Base-by-base conservation (phyloP, 2,329 filamentous ascomycete species). In the Cercospora zeae-maydis region DNA sequence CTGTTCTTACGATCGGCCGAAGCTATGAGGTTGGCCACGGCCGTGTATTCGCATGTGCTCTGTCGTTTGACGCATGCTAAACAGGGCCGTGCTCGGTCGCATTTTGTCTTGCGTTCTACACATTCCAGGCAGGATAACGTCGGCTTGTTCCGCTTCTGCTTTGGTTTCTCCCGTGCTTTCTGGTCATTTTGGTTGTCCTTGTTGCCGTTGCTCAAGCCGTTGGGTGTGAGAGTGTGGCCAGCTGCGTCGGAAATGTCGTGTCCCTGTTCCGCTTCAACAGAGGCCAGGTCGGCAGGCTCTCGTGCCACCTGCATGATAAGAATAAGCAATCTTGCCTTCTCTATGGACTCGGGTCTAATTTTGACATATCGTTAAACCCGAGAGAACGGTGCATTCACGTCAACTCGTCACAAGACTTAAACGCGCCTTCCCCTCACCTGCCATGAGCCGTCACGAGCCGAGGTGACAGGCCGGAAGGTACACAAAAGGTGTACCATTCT, bases 71-170 rank as follows among this genome's bases (percentile, higher is more conserved):
- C 87, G 74, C 88, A 89, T 82, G 75, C 75, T 52, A 80, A 69
- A 70, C 73, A 76, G 39, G 90, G 90, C 69, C 90, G 80, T 39
- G 84, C 88, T 72, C 90, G 83, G 75, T 93, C 90, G 74, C 90
- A 93, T 87, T 93, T 93, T 24, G 90, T 93, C 78, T 93, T 93
- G 69, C 90, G 82, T 77, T 92, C 89, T 21, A 93, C 90, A 72
- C 90, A 93, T 74, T 92, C 89, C 65, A 87, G 84, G 71, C 90
- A 93, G 54, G 88, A 91, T 66, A 93, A 74, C 1, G 90, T 93
- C 3, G 90, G 90, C 75, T 93, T 93, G 77, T 93, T 93, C 53
- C 90, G 85, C 79, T 90, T 92, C 78, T 93, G 90, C 78, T 89
- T 91, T 3, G 72, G 69, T 47, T 73, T 75, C 4, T 31, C 54